phyloP scores from a whole-genome alignment of 2,329 filamentous ascomycete species.

The Diaporthe citrichinensis region DNA sequence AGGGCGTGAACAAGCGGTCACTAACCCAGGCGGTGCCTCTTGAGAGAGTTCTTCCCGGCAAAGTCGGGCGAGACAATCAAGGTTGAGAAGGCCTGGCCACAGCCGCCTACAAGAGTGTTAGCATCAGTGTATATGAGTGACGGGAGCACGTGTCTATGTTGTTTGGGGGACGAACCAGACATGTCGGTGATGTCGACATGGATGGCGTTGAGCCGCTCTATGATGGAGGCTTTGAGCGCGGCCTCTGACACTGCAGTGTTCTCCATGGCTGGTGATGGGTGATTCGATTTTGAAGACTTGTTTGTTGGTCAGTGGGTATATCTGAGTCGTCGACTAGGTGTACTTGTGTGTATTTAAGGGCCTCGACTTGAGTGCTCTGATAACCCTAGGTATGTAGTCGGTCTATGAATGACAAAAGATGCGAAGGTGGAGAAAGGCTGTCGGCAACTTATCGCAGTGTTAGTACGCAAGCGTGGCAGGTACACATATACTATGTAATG shows the following conservation, averaged over 20 bases:
- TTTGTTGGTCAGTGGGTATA: not conserved
- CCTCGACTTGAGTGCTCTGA: not conserved
- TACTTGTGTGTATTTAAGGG: not conserved
- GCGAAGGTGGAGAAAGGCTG: conserved; percentile 1
- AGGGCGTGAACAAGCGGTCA: not conserved
- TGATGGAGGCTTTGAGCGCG: conserved; percentile 77
- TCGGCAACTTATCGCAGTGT: conserved; percentile 8
- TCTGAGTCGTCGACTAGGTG: not conserved
- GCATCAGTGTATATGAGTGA: not conserved
- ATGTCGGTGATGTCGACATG: conserved; percentile 93
- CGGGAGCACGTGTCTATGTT: not conserved
- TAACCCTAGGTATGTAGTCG: no score
- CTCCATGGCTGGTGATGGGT: conserved; percentile 58
- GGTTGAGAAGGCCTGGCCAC: conserved; percentile 72
- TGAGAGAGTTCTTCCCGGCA: conserved; percentile 80
- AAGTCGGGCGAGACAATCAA: conserved; percentile 77
- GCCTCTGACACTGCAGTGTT: conserved; percentile 79
- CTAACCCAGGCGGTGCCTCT: conserved; percentile 75
- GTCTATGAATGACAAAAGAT: not conserved
- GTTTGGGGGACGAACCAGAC: conserved; percentile 75
- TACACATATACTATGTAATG: not conserved
- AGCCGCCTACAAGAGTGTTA: conserved; percentile 63
- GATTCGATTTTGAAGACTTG: not conserved
- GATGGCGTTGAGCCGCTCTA: conserved; percentile 77
- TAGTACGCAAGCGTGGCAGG: not conserved